phyloP scores from a whole-genome alignment of 2,329 filamentous ascomycete genomes.

The Fusarium sp. region DNA sequence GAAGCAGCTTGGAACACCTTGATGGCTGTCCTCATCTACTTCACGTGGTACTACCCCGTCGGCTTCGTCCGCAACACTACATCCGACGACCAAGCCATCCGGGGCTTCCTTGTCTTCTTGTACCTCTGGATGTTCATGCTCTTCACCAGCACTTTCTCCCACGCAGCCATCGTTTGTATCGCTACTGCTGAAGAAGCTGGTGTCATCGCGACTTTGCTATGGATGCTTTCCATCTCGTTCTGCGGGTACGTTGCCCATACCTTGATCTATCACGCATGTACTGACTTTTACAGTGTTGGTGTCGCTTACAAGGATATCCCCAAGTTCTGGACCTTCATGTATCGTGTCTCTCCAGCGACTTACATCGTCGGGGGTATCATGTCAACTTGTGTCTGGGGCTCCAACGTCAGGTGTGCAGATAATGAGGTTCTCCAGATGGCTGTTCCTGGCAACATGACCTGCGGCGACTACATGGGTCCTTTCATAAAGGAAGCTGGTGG shows the following conservation, averaged over 20 bases:
- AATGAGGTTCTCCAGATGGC: slow-evolving; percentile 65
- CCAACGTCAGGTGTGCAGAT: slow-evolving; percentile 34
- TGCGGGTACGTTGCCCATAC: slow-evolving; percentile 47
- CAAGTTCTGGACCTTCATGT: slow-evolving; percentile 78
- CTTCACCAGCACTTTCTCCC: slow-evolving; percentile 41
- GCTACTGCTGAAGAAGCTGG: slow-evolving; percentile 37
- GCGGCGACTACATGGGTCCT: slow-evolving; percentile 57
- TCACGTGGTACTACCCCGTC: slow-evolving; percentile 43
- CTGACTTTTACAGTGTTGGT: slow-evolving; percentile 60
- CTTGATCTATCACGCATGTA: neutral
- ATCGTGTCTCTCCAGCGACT: slow-evolving; percentile 73
- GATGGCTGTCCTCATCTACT: slow-evolving; percentile 39
- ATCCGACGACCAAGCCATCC: slow-evolving; percentile 26
- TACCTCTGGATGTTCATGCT: slow-evolving; percentile 42
- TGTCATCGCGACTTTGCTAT: slow-evolving; percentile 52
- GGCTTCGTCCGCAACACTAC: slow-evolving; percentile 42
- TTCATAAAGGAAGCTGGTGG: slow-evolving; percentile 59
- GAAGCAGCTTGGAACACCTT: slow-evolving; percentile 39
- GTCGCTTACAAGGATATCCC: slow-evolving; percentile 66
- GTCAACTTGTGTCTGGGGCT: slow-evolving; percentile 37
- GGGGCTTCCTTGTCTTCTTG: slow-evolving; percentile 40
- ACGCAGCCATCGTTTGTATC: slow-evolving; percentile 38
- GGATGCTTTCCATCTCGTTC: slow-evolving; percentile 41
- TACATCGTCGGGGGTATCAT: slow-evolving; percentile 73
- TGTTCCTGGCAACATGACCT: slow-evolving; percentile 60